Percentiles rank a stretch among this genome's conserved stretches.
phyloP scores from a whole-genome alignment of 2,329 filamentous ascomycete genomes.

The Aspergillus ochraceus region DNA sequence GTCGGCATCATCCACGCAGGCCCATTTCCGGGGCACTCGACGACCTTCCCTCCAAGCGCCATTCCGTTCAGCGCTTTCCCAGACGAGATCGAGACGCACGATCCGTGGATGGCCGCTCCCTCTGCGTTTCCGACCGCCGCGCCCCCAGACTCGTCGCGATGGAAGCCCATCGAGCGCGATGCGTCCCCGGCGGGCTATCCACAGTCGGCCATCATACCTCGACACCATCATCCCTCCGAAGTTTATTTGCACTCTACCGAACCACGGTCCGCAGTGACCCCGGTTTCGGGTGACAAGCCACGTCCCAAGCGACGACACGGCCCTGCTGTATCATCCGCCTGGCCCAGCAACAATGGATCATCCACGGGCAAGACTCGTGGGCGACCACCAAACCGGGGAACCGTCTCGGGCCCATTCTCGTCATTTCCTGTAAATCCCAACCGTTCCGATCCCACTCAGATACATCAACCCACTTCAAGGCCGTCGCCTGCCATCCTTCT shows the following conservation, averaged over 20 bases:
- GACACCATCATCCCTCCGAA: conserved; percentile 35
- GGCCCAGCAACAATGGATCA: conserved; percentile 67
- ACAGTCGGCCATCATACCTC: conserved; percentile 73
- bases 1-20: conserved; percentile 47
- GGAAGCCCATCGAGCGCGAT: conserved; percentile 54
- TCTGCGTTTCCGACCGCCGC: conserved; percentile 46
- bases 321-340: conserved; percentile 86
- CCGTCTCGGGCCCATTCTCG: conserved; percentile 64
- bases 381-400: conserved; percentile 72
- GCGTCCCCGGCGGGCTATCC: conserved; percentile 71
- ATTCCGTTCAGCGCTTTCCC: conserved; percentile 56
- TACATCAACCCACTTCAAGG: conserved; percentile 39
- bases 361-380: conserved; percentile 72
- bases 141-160: conserved; percentile 37
- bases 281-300: conserved; percentile 51
- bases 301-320: conserved; percentile 64
- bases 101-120: conserved; percentile 39
- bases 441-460: conserved; percentile 47
- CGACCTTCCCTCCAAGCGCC: conserved; percentile 52
- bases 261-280: conserved; percentile 73
- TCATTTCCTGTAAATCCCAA: conserved; percentile 66
- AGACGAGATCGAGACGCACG: conserved; percentile 51
- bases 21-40: conserved; percentile 43
- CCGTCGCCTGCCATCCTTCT: conserved; percentile 45
- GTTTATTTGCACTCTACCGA: conserved; percentile 46